Evolutionary conservation across 73 alveolate species (phyloP).

Genomic region (Diophrys sp.): DNA sequence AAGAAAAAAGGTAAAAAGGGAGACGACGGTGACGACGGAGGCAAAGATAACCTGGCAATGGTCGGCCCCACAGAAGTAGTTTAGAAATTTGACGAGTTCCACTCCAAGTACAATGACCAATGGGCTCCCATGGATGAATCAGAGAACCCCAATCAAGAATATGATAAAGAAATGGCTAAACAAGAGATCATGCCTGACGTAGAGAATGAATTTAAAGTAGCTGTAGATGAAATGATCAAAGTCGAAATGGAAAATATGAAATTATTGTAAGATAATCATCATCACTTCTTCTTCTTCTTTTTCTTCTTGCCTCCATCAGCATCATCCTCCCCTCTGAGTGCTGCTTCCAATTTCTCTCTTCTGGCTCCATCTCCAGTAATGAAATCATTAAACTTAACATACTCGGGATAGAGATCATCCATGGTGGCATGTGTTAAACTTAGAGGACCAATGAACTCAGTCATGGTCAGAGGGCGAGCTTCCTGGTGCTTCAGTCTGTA

Average conservation of each 20-base stretch:
- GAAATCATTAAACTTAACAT: conserved; percentile 36
- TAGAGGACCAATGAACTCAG: conserved; percentile 68
- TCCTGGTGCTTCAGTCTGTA: conserved; percentile 67
- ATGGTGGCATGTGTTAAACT: conserved; percentile 61
- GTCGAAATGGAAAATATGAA: conserved; percentile 54
- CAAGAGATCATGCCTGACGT: conserved; percentile 48
- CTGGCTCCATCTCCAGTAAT: conserved; percentile 55
- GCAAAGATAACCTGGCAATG: conserved; percentile 14
- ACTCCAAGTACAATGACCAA: conserved; percentile 34
- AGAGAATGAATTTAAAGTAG: conserved; percentile 49
- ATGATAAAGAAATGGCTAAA: conserved; percentile 69
- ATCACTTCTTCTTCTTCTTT: conserved; percentile 40
- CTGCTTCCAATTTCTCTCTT: conserved; percentile 54
- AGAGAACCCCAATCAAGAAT: conserved; percentile 53
- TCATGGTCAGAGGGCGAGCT: conserved; percentile 59
- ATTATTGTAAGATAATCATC: too few relatives aligned
- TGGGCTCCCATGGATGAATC: conserved; percentile 73
- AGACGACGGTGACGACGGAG: conserved; percentile 24
- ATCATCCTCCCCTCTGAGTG: conserved; percentile 50
- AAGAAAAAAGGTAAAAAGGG: conserved; percentile 17
- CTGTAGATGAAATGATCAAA: conserved; percentile 66
- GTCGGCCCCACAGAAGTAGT: conserved; percentile 55
- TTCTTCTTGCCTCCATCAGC: conserved; percentile 63
- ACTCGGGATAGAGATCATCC: conserved; percentile 57
- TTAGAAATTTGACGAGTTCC: conserved; percentile 38